These are phyloP conservation scores for Arachnopeziza araneosa DNA, from an alignment of 2,329 filamentous ascomycete species.

Conservation along the genomic window DNA sequence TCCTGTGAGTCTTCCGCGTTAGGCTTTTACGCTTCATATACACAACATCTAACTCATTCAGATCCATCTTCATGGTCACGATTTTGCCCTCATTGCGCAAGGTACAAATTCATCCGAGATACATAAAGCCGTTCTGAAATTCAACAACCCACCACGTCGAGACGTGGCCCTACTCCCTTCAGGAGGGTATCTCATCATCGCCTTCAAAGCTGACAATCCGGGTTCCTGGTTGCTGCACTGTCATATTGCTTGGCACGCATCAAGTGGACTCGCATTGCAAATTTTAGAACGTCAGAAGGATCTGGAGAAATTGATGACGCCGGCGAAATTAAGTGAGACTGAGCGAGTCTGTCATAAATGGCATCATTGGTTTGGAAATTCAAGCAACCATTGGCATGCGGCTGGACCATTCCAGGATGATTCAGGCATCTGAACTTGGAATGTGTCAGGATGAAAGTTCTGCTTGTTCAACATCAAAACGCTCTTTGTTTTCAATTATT, in stretches of 20 bases:
- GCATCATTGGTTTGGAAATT: no score
- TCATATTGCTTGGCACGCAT: constrained; percentile 41
- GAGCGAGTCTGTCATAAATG: no score
- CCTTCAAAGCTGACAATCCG: constrained; percentile 44
- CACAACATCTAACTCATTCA: constrained; percentile 55
- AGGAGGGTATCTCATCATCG: constrained; percentile 39
- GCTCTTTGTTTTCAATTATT: no score
- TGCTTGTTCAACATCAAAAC: no score
- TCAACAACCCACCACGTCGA: constrained; percentile 41
- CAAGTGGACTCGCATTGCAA: constrained; percentile 10
- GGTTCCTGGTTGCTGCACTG: constrained; percentile 47
- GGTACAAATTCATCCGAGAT: constrained; percentile 3
- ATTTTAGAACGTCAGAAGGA: constrained; percentile 14
- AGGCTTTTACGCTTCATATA: constrained; percentile 41
- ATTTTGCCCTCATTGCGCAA: constrained; percentile 38
- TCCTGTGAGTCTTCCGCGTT: constrained; percentile 44
- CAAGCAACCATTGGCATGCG: no score
- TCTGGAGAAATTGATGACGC: constrained; percentile 2
- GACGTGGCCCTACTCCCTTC: constrained; percentile 37
- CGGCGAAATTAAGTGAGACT: no score
- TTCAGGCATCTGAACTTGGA: no score
- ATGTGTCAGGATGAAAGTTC: no score
- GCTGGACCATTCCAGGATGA: no score
- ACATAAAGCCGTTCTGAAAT: constrained; percentile 1
- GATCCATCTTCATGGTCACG: constrained; percentile 50